These are phyloP conservation scores for Cryptomeria japonica DNA, from an alignment of 75 land plant species.

Conservation along the genomic window DNA sequence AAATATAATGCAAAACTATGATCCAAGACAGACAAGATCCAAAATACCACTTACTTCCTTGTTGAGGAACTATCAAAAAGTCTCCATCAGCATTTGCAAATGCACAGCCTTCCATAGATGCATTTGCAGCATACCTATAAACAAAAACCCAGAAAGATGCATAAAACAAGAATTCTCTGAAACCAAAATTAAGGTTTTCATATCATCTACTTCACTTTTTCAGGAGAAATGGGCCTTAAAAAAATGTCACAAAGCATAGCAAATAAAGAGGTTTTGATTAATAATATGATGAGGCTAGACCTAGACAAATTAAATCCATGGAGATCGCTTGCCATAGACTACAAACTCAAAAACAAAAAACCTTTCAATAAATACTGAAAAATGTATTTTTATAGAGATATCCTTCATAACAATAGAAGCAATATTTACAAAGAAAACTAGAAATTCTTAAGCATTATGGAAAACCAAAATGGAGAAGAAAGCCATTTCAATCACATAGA, in stretches of 20 bases:
- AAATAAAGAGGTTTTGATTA: neutral
- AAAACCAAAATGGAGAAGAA: neutral
- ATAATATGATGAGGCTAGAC: neutral
- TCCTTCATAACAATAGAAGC: neutral
- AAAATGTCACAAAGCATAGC: neutral
- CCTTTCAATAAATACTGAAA: no score
- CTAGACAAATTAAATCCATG: neutral
- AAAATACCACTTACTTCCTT: constrained; percentile 78
- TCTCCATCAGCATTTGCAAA: constrained; percentile 99
- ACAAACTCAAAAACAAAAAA: neutral
- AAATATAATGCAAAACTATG: neutral
- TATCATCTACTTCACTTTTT: neutral
- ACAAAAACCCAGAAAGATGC: neutral
- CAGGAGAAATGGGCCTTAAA: neutral
- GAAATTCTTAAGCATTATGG: neutral
- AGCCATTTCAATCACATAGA: neutral
- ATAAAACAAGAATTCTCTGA: neutral
- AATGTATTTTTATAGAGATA: neutral
- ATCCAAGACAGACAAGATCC: constrained; percentile 3
- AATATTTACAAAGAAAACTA: neutral
- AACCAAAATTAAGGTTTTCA: neutral
- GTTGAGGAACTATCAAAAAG: constrained; percentile 90
- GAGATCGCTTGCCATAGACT: neutral
- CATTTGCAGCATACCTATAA: constrained; percentile 88
- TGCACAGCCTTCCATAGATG: constrained; percentile 85